Conservation (phyloP, 768 basidiomycete species). For the Lactarius sp. region DNA sequence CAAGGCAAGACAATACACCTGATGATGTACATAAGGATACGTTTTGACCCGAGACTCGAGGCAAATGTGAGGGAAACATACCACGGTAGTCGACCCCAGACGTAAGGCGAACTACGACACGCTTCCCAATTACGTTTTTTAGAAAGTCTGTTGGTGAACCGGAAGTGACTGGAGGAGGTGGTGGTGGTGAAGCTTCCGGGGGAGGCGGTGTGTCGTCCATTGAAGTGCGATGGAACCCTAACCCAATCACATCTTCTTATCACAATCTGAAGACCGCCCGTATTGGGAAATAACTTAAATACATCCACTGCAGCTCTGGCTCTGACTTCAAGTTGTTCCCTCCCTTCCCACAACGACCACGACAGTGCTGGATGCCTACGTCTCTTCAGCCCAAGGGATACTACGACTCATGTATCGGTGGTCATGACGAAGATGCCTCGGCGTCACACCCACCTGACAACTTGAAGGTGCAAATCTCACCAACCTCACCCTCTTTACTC, state of each 20-base stretch:
- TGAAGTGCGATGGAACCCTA: background rate
- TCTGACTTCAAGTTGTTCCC: background rate
- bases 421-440: slow-evolving; percentile 29
- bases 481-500: slow-evolving; percentile 1
- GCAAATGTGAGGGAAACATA: slow-evolving; percentile 9
- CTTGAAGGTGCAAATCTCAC: background rate
- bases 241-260: background rate
- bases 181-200: slow-evolving; percentile 40
- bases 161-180: slow-evolving; percentile 44
- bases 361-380: slow-evolving; percentile 5
- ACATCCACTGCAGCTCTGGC: background rate
- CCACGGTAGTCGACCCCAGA: slow-evolving; percentile 21
- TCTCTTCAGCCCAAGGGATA: background rate
- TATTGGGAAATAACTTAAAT: background rate
- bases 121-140: slow-evolving; percentile 95
- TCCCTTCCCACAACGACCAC: background rate
- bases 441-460: slow-evolving; percentile 11
- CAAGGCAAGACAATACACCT: slow-evolving; percentile 93
- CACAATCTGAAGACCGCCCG: background rate
- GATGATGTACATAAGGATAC: background rate
- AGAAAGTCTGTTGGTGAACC: slow-evolving; percentile 92
- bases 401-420: slow-evolving; percentile 32
- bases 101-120: slow-evolving; percentile 78
- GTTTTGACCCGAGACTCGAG: background rate
- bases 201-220: slow-evolving; percentile 37